A percentile compares a stretch with the other conserved stretches of the same genome.
Evolutionary conservation across 2,329 filamentous ascomycete species (phyloP).

Genomic region (Cordyceps javanica): DNA sequence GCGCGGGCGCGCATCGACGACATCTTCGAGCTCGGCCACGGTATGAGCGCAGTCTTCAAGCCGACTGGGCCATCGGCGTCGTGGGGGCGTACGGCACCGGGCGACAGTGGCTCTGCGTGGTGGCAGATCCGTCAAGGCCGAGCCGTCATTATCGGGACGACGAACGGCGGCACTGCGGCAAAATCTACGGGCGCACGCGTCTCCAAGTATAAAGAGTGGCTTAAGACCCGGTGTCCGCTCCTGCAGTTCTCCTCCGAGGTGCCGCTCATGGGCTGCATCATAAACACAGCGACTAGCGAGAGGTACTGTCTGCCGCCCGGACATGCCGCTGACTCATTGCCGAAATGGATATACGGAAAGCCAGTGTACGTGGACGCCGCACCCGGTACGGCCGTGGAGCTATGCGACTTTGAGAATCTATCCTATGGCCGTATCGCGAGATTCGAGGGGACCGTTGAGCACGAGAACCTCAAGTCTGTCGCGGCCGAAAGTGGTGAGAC

Average conservation of each 20-base stretch:
- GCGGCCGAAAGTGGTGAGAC: background rate
- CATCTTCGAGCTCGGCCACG: background rate
- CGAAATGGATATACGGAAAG: background rate
- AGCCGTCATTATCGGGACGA: background rate
- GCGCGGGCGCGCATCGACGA: background rate
- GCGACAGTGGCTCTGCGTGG: background rate
- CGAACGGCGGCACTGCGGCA: background rate
- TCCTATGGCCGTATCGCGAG: background rate
- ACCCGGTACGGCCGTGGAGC: background rate
- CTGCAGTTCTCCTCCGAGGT: background rate
- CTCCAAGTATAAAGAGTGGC: background rate
- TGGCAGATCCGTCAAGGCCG: background rate
- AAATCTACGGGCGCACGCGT: background rate
- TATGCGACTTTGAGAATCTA: background rate
- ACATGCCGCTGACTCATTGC: background rate
- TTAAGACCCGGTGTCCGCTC: background rate
- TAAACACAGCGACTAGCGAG: background rate
- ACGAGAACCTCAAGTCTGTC: background rate
- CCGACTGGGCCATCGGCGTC: background rate
- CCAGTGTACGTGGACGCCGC: background rate
- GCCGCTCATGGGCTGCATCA: background rate
- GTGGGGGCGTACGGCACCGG: background rate
- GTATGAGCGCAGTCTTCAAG: background rate
- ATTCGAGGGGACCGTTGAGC: background rate
- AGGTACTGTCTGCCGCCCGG: background rate